Evolutionary conservation across 192 early-diverging fungal species (phyloP), one percentile per base, ranked within the genome.

Genomic region (Coemansia sp.): DNA sequence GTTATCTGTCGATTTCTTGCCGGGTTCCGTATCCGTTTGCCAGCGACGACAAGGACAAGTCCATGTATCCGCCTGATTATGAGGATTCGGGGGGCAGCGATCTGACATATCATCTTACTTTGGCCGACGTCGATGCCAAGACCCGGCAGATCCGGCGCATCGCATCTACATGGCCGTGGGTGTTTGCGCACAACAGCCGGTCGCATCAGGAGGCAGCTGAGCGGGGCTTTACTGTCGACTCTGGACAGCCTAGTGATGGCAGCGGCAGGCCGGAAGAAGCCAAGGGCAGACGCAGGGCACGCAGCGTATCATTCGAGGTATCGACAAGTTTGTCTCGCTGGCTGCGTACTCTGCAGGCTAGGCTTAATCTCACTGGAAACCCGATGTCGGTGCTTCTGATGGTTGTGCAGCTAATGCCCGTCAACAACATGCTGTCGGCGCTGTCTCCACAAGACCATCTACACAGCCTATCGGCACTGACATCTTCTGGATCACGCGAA

Each of bases 111-210:
- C 77, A 80, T 29, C 45, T 80, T 59, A 80, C 77, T 31, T 48
- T 80, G 59, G 77, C 77, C n/a, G 72, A 80, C 22, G 68, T 80
- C 4, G 77, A 80, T 14, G 14, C 57, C 0, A 63, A 66, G 49
- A 66, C 77, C 5, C 63, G 65, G 48, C 62, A 71, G 49, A 80
- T 68, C 48, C 33, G 65, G 28, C 63, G 69, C 16, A 75, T 80
- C 42, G 77, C 73, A 14, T 80, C 77, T 0, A 80, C 77, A 1
- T 80, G 77, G 77, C 77, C 77, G 49, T 80, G 77, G 72, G 69
- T 70, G 7, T 67, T 71, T 57, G 56, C 75, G 8, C 70, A 67
- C 54, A 63, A 49, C 31, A 62, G 62, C 54, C 42, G 57, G 25
- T 61, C 66, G 18, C 61, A 42, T 4, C 73, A 61, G 38, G 73